Base-by-base conservation (phyloP, 371 early-diverging fungal genomes). In the Rhizopus microsporus region DNA sequence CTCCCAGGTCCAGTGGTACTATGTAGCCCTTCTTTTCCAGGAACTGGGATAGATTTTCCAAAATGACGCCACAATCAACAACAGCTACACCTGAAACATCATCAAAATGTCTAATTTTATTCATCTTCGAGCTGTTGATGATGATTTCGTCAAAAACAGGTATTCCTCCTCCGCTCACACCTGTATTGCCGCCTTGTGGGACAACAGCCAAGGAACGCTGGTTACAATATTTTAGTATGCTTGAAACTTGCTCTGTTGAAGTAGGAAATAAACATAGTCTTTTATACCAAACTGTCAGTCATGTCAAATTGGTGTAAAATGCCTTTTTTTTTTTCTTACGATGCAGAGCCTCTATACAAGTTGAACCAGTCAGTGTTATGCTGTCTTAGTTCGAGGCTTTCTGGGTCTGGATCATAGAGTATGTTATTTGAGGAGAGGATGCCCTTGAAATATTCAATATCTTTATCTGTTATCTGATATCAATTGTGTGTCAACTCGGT, bases 151-250 rank as follows among this genome's bases (percentile, higher is more conserved):
- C 98, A 77, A 93, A 91, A 0, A 97, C 92, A 6, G 97, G 93
- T 3, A 72, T 54, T 9, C 66, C 61, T 0, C 89, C 90, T 44
- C 88, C 88, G 23, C 71, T 71, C 4, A 75, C 72, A 32, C 96
- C 91, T 2, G 96, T 97, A 72, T 96, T 96, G 30, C 97, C 98
- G 55, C 98, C 95, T 68, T 98, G 98, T 31, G 97, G 95, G 0
- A 93, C 94, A 13, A 98, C 90, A 1, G 94, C 95, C 16, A 97
- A 68, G 59, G 46, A 65, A n/a, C 86, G 60, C 13, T 84, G 80
- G 64, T 93, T 88, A 77, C 98, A 98, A 67, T 97, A 92, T 42
- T 74, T 80, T 13, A 97, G 65, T n/a, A 96, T 83, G 49, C 82
- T 63, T 0, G 90, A 81, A 9, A 97, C 95, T 63, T 97, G 89